A percentile compares a stretch with the other conserved stretches of the same genome.
Conservation (phyloP, 23 red algal species). For the Gracilaria caudata region DNA sequence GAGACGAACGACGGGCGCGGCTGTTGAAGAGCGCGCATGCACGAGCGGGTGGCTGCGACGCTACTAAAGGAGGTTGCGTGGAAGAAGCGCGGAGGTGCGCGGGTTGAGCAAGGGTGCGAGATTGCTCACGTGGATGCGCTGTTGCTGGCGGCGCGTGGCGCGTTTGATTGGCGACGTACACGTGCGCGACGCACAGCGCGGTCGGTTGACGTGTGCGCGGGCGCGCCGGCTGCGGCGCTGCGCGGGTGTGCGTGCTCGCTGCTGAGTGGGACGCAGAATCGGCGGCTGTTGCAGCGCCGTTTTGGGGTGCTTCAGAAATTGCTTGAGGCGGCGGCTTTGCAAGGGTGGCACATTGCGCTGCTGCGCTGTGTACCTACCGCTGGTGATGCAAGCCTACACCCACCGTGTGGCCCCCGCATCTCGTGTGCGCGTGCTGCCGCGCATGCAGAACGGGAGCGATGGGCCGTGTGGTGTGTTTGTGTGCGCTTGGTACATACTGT, state of each 20-base stretch:
- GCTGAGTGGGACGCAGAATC: too few species aligned
- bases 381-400: neutral
- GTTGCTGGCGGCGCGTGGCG: neutral
- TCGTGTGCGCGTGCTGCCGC: neutral
- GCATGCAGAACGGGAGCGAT: too few species aligned
- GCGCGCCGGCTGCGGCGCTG: too few species aligned
- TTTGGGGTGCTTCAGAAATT: too few species aligned
- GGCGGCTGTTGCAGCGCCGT: too few species aligned
- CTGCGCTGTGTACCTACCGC: neutral
- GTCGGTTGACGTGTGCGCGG: too few species aligned
- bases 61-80: neutral
- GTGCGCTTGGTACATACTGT: too few species aligned
- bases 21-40: too few species aligned
- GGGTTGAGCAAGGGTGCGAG: slow-evolving; percentile 38
- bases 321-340: too few species aligned
- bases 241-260: too few species aligned
- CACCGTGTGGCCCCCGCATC: neutral
- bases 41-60: too few species aligned
- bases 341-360: neutral
- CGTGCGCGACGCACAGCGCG: neutral
- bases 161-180: slow-evolving; percentile 26
- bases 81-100: slow-evolving; percentile 24
- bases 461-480: too few species aligned
- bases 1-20: neutral
- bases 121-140: slow-evolving; percentile 33